Percentiles rank a stretch among this genome's conserved stretches.
These are phyloP conservation scores for Fusarium aywerte DNA, from an alignment of 2,329 filamentous ascomycete species.

Conservation along the genomic window DNA sequence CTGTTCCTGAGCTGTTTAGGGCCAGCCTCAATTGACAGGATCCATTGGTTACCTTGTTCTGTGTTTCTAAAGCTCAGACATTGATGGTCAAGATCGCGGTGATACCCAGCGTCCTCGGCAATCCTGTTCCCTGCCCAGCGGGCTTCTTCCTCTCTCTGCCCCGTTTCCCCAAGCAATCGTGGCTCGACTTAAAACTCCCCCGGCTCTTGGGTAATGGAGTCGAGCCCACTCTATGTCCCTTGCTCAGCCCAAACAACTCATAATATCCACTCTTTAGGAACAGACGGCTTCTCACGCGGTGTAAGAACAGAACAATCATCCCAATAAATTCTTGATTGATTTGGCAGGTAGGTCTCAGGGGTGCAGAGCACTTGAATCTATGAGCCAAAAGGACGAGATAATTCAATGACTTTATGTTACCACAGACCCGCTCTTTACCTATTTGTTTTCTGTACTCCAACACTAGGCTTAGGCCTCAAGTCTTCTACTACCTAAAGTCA, in stretches of 20 bases:
- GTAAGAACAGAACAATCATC: neutral
- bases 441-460: too few relatives aligned
- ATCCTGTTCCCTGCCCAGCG: conserved; percentile 9
- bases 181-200: conserved; percentile 29
- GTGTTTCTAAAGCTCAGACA: conserved; percentile 1
- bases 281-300: conserved; percentile 1
- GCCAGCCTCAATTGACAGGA: conserved; percentile 3
- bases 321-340: neutral
- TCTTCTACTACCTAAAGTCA: neutral
- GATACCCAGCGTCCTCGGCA: conserved; percentile 25
- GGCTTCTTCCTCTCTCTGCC: conserved; percentile 10
- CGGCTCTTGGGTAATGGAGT: conserved; percentile 4
- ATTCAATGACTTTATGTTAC: too few relatives aligned
- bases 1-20: neutral
- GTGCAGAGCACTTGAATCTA: too few relatives aligned
- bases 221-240: neutral
- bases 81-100: conserved; percentile 1
- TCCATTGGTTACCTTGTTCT: conserved; percentile 10
- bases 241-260: conserved; percentile 6
- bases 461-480: too few relatives aligned
- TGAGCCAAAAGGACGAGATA: too few relatives aligned
- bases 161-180: conserved; percentile 25
- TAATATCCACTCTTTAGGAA: conserved; percentile 14
- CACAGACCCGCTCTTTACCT: too few relatives aligned
- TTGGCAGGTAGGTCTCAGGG: neutral